Percentiles rank a stretch among this genome's conserved stretches.
Conservation (phyloP, 2,329 filamentous ascomycete species). For the Cryphonectria parasitica region DNA sequence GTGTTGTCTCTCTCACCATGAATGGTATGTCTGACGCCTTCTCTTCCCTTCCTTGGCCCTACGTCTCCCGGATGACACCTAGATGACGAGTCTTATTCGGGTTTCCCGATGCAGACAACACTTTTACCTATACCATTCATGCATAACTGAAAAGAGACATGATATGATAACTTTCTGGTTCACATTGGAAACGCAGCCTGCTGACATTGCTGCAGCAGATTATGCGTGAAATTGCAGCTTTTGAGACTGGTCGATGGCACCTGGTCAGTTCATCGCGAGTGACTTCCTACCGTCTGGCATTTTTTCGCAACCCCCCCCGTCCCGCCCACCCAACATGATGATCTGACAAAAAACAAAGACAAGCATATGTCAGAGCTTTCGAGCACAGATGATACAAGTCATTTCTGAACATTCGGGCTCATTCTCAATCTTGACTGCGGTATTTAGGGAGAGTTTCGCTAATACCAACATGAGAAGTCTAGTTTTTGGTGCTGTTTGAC, state of each 20-base stretch:
- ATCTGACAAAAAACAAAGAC: slow-evolving; percentile 75
- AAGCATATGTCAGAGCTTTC: slow-evolving; percentile 96
- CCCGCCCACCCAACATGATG: slow-evolving; percentile 64
- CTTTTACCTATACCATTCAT: slow-evolving; percentile 73
- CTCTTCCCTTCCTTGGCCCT: not conserved
- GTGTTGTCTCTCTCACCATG: not conserved
- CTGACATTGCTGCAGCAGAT: slow-evolving; percentile 22
- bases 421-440: slow-evolving; percentile 7
- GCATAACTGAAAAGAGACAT: slow-evolving; percentile 46
- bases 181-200: slow-evolving; percentile 9
- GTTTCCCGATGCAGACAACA: slow-evolving; percentile 71
- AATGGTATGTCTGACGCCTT: slow-evolving; percentile 35
- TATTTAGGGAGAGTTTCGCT: slow-evolving; percentile 33
- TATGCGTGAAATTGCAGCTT: not conserved
- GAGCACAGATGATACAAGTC: slow-evolving; percentile 54
- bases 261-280: slow-evolving; percentile 21
- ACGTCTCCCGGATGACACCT: slow-evolving; percentile 48
- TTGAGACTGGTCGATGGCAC: not conserved
- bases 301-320: not conserved
- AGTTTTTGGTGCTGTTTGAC: not conserved
- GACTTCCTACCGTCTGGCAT: not conserved
- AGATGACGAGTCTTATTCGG: slow-evolving; percentile 83
- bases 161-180: slow-evolving; percentile 42
- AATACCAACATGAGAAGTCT: slow-evolving; percentile 34
- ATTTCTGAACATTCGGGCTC: slow-evolving; percentile 43